Conservation (phyloP, 164 flowering plant genomes). For the Chimonanthus praecox region DNA sequence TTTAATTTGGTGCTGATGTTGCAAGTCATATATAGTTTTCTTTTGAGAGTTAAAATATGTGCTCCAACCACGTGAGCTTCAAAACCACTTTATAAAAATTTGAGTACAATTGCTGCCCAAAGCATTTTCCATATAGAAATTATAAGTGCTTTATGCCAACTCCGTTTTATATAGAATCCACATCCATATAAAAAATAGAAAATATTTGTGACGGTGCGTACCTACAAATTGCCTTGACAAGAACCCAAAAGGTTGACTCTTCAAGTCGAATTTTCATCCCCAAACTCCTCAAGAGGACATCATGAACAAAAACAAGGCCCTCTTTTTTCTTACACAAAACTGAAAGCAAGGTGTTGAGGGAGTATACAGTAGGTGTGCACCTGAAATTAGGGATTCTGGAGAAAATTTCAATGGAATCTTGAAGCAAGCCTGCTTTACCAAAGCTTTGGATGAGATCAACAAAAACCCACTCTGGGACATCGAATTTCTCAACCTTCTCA, state of each 20-base stretch:
- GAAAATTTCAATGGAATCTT: conserved; percentile 57
- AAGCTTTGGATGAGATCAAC: conserved; percentile 39
- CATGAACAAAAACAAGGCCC: conserved; percentile 39
- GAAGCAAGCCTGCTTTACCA: conserved; percentile 26
- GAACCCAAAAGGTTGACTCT: conserved; percentile 43
- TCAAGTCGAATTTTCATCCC: conserved; percentile 56
- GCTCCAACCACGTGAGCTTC: too few species aligned
- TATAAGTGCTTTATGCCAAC: too few species aligned
- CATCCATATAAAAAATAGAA: too few species aligned
- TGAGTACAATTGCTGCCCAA: too few species aligned
- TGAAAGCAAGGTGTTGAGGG: conserved; percentile 50
- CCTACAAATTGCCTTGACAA: conserved; percentile 55
- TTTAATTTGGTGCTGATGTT: too few species aligned
- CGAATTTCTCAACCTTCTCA: conserved; percentile 40
- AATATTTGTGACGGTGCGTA: too few species aligned
- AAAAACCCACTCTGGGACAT: conserved; percentile 54
- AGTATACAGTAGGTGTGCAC: conserved; percentile 55
- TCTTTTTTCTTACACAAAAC: conserved; percentile 34
- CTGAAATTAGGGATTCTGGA: conserved; percentile 55
- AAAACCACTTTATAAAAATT: too few species aligned
- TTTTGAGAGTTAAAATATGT: too few species aligned
- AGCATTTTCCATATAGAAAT: too few species aligned
- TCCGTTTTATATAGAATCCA: too few species aligned
- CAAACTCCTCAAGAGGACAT: conserved; percentile 39
- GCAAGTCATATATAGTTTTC: too few species aligned